Percentiles rank a stretch among this genome's conserved stretches.
Conservation (phyloP, 345 rosid species). For the Isatis tinctoria region DNA sequence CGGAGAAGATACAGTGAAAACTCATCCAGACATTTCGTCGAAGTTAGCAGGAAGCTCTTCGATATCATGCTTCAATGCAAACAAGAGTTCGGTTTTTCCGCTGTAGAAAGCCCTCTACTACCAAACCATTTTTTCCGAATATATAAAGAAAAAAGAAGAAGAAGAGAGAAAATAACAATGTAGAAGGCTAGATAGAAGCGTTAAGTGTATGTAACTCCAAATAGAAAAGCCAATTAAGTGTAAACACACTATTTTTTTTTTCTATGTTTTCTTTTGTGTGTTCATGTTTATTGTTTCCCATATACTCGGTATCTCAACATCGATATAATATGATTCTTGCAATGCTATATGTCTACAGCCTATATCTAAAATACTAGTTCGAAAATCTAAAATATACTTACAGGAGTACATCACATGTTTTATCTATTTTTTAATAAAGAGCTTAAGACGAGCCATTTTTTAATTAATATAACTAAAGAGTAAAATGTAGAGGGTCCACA, state of each 20-base stretch:
- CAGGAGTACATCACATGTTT: no score
- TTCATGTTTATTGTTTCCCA: not conserved
- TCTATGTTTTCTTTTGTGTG: not conserved
- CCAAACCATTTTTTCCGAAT: not conserved
- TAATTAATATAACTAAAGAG: no score
- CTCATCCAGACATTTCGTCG: not conserved
- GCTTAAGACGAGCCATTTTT: not conserved
- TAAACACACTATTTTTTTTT: not conserved
- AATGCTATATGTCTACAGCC: not conserved
- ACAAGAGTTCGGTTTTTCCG: constrained; percentile 26
- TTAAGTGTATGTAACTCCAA: not conserved
- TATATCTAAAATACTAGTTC: not conserved
- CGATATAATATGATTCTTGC: not conserved
- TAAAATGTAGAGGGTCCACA: not conserved
- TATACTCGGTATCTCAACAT: not conserved
- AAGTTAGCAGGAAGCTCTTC: constrained; percentile 19
- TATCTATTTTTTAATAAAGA: not conserved
- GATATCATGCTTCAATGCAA: constrained; percentile 4
- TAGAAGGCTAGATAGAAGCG: not conserved
- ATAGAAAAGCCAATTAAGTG: not conserved
- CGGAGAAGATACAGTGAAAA: not conserved
- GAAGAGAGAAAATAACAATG: not conserved
- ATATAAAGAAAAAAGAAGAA: not conserved
- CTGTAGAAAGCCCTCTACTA: not conserved
- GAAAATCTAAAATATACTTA: not conserved